Evolutionary conservation across 805 yeast genomes (phyloP), one percentile per base, ranked within the genome.

Genomic region (Starmerella gropengiesseri): DNA sequence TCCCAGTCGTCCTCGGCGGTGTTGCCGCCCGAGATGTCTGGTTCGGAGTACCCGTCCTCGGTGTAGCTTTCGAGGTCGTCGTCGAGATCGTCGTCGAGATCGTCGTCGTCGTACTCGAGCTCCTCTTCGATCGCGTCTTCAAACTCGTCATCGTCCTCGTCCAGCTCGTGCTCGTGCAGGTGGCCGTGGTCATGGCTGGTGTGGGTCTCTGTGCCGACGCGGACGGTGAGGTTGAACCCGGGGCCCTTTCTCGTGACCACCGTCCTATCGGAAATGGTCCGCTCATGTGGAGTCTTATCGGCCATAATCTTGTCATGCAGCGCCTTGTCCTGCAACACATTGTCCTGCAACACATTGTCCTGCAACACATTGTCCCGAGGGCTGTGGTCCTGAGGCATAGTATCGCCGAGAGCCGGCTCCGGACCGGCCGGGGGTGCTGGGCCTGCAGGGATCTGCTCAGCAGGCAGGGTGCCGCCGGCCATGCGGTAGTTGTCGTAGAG

Each of bases 1-100:
- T 53, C 63, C 19, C 54, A 55, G 14, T 55, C 58, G 26, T 56
- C 55, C 2, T 52, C 57, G 28, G 60, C 30, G 9, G 19, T 39
- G 19, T 43, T 41, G 20, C 37, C 47, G n/a, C 16, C 12, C 5
- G 26, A 14, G 11, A 38, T 47, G 14, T 41, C 45, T 5, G 26
- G 12, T 4, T 32, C 31, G 8, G 36, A 20, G 17, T 40, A 43
- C 3, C 23, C 41, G 23, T 33, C n/a, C n/a, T n/a, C 47, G 13
- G 30, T 13, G 26, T 29, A 30, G 22, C 36, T 47, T 9, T 48
- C 54, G 13, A 45, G 47, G 8, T 45, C 52, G 16, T 52, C 47
- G 14, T 22, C 34, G 25, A 34, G 50, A 3, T 44, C 54, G n/a
- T 42, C 44, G 13, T 43, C 47, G 23, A 29, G 25, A 16, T 37